Conservation (phyloP, 108 stramenopile genomes). For the Parmales sp. region DNA sequence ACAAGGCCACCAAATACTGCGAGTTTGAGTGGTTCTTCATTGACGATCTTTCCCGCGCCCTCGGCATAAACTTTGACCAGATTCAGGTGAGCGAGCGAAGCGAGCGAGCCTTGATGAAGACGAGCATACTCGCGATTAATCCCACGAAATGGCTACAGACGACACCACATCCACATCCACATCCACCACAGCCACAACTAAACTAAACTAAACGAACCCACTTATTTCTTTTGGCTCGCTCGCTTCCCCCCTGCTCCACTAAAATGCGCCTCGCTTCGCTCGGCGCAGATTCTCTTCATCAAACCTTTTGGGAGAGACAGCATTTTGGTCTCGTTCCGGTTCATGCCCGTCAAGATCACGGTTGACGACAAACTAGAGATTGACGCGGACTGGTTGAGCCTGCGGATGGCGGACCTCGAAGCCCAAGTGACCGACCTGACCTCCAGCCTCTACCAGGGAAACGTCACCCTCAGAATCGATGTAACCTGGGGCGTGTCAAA, state of each 20-base stretch:
- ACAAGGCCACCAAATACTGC: slow-evolving; percentile 36
- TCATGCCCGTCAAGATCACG: slow-evolving; percentile 21
- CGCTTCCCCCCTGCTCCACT: no score
- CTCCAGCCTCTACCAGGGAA: slow-evolving; percentile 49
- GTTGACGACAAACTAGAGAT: no score
- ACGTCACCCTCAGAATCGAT: slow-evolving; percentile 52
- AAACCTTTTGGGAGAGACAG: slow-evolving; percentile 27
- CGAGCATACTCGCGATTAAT: no score
- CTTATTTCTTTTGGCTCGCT: no score
- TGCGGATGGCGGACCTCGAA: slow-evolving; percentile 25
- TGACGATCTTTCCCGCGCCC: slow-evolving; percentile 24
- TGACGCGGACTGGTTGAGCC: slow-evolving; percentile 17
- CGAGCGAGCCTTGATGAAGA: no score
- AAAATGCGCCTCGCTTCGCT: no score
- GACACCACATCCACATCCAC: no score
- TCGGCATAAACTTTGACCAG: slow-evolving; percentile 24
- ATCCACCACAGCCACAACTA: no score
- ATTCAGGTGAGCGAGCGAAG: no score
- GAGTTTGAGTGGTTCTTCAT: slow-evolving; percentile 42
- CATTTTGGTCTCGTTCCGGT: slow-evolving; percentile 33
- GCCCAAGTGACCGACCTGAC: slow-evolving; percentile 37
- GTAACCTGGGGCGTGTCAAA: slow-evolving; percentile 56
- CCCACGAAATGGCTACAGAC: no score
- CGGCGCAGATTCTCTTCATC: slow-evolving; percentile 34
- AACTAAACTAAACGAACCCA: no score